phyloP scores from a whole-genome alignment of 129 eudicot species.

The Oenanthe sinensis region DNA sequence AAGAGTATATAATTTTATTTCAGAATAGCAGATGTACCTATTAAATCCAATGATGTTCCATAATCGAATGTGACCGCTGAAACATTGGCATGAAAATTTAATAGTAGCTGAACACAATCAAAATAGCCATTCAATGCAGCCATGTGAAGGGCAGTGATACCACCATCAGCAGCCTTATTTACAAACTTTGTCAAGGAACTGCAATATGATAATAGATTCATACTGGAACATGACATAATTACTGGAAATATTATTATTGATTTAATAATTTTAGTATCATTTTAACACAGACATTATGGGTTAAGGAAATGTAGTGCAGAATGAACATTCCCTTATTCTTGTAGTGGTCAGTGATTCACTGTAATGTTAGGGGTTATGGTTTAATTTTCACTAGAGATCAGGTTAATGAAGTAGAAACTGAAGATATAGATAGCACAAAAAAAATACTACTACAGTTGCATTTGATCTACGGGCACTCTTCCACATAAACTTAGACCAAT shows the following conservation, averaged over 20 bases:
- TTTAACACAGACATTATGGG: neutral
- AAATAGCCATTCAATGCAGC: conserved; percentile 88
- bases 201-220: conserved; percentile 17
- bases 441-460: neutral
- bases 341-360: neutral
- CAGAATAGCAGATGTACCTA: conserved; percentile 37
- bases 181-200: conserved; percentile 89
- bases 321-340: neutral
- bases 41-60: conserved; percentile 83
- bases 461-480: neutral
- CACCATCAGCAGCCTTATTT: conserved; percentile 95
- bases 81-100: conserved; percentile 81
- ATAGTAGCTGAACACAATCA: conserved; percentile 88
- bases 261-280: neutral
- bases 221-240: neutral
- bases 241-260: neutral
- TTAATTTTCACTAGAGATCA: neutral
- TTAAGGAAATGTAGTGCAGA: neutral
- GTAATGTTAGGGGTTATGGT: neutral
- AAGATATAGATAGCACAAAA: neutral
- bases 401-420: neutral
- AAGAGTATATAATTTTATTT: neutral
- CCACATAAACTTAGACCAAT: neutral
- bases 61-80: conserved; percentile 79
- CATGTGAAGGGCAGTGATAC: conserved; percentile 96